Evolutionary conservation across 2,329 filamentous ascomycete genomes (phyloP), one percentile per base, ranked within the genome.

Genomic region (Fusarium sp.): DNA sequence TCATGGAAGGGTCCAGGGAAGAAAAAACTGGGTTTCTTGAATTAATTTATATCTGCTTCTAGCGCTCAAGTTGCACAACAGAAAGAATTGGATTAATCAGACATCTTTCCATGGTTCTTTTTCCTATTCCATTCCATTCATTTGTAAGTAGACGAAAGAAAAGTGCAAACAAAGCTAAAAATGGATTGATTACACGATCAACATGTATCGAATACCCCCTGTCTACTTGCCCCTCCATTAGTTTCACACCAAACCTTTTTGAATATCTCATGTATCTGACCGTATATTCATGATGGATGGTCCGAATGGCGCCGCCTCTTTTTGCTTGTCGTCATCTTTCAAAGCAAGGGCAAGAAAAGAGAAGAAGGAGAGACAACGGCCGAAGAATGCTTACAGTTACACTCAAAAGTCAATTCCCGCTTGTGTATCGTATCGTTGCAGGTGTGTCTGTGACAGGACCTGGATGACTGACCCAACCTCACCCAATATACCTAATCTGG

Each of bases 1-100:
- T 70, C 30, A 59, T 65, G 30, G 51, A 65, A 71, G 63, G 58
- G 59, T 55, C 28, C 23, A 69, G 20, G 21, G 46, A 71, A 60
- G 48, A 37, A 46, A 61, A 71, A 71, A 62, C 13, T 43, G 63
- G 64, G 49, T 42, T 71, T 40, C 37, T n/a, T 23, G 12, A 28
- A 28, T 28, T 25, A 34, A 51, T 68, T 68, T 49, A 71, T 59
- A 51, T 60, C 40, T 51, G 46, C 27, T 53, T 64, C 64, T 59
- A 55, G 47, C 27, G 37, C 20, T n/a, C 48, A 40, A 46, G 51
- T 69, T 58, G 46, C 55, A 60, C 51, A 55, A 51, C 37, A 43
- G 30, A 51, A 54, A 54, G 45, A 25, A 55, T 61, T 54, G 37
- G 45, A 37, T 62, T 65, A 30, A 42, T 16, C 21, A 41, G 49